Evolutionary conservation across 129 eudicot genomes (phyloP), one percentile per base, ranked within the genome.

Genomic region (Erigeron canadensis): DNA sequence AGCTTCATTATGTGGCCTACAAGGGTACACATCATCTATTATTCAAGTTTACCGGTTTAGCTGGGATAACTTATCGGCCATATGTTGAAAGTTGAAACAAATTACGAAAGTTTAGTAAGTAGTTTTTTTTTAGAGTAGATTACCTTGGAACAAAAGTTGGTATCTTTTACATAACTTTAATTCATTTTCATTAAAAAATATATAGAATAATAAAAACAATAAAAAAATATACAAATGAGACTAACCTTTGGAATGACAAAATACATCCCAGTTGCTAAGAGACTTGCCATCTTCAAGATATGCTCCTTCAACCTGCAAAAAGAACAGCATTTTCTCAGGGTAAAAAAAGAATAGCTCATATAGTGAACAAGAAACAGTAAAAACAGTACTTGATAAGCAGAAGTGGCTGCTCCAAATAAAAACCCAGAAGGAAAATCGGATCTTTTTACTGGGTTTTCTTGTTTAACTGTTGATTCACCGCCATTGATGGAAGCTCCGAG

Each of bases 331-430:
- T 42, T 34, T 5, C 19, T 61, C 37, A 16, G 23, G 51, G 42
- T 19, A 8, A 53, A 60, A n/a, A 61, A 45, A 19, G 5, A 8
- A n/a, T n/a, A 11, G 22, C 44, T 37, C 64, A 72, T 37, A 7
- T 10, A 72, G 28, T 10, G 12, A 76, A 65, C 19, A 28, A 62
- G 21, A 62, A 10, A 61, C 37, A 47, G 12, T 15, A 34, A 39
- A 34, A 55, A 70, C 37, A 70, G 47, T 51, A 84, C 98, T 77
- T 93, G 96, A 69, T 93, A 93, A 15, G 98, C 89, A 56, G 98
- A 89, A 76, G 98, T 93, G 45, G 91, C 85, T 48, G 88, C 82
- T 80, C 98, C 96, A 69, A 89, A 93, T 67, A 87, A 68, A 79
- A 93, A 93, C 57, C 84, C 91, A 67, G 71, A 34, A 50, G 98